A percentile compares a stretch with the other conserved stretches of the same genome.
Conservation (phyloP, 1,139 yeast species). For the Diutina neorugosa region DNA sequence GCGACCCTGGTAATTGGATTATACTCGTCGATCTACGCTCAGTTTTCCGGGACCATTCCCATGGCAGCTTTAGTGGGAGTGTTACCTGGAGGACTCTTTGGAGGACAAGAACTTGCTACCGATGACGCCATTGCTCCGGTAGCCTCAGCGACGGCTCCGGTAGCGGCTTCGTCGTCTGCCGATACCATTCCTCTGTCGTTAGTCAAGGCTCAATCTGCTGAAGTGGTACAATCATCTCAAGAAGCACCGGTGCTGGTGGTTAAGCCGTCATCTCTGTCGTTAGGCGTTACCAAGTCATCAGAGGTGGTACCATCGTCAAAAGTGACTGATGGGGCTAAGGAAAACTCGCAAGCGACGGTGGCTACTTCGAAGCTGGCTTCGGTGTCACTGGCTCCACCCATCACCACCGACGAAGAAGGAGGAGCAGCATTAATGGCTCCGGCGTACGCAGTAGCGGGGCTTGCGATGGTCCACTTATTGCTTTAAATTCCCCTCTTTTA, state of each 20-base stretch:
- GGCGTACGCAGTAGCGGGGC: neutral
- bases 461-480: neutral
- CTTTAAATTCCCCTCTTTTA: neutral
- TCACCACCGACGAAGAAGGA: neutral
- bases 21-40: neutral
- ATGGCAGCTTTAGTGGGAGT: neutral
- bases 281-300: too few relatives aligned
- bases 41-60: neutral
- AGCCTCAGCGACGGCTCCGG: neutral
- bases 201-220: neutral
- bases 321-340: too few relatives aligned
- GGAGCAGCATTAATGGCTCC: neutral
- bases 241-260: neutral
- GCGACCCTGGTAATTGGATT: neutral
- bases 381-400: neutral
- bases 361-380: neutral
- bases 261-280: neutral
- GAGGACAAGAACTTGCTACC: neutral
- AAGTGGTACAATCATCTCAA: neutral
- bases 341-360: neutral
- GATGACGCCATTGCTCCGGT: neutral
- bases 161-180: neutral
- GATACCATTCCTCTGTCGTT: neutral
- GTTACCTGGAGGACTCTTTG: neutral
- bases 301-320: too few relatives aligned